phyloP scores from a whole-genome alignment of 2,329 filamentous ascomycete genomes.

The Teratosphaeria zuluensis region DNA sequence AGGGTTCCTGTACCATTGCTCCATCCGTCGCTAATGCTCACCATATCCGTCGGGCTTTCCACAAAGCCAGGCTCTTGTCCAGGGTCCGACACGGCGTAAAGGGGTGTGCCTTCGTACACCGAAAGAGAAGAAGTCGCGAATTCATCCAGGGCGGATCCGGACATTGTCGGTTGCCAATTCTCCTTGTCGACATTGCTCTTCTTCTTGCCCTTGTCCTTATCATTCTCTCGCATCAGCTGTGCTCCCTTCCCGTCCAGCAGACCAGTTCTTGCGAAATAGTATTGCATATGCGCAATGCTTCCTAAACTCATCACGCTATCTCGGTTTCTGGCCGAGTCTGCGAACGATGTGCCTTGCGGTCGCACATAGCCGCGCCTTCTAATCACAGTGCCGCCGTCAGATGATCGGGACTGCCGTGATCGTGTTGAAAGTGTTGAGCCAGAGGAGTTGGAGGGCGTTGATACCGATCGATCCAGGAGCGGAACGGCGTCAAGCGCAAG shows the following conservation, averaged over 20 bases:
- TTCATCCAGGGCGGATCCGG: slow-evolving; percentile 14
- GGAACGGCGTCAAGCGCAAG: slow-evolving; percentile 51
- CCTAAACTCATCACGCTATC: slow-evolving; percentile 95
- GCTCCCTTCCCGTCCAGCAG: slow-evolving; percentile 88
- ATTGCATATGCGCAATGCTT: slow-evolving; percentile 93
- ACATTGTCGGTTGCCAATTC: slow-evolving; percentile 18
- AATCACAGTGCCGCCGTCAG: slow-evolving; percentile 34
- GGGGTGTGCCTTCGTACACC: slow-evolving; percentile 16
- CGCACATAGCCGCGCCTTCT: slow-evolving; percentile 75
- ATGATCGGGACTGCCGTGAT: slow-evolving; percentile 43
- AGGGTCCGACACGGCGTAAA: slow-evolving; percentile 22
- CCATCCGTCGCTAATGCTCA: slow-evolving; percentile 34
- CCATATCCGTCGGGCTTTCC: slow-evolving; percentile 47
- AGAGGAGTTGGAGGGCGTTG: slow-evolving; percentile 47
- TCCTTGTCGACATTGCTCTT: slow-evolving; percentile 18
- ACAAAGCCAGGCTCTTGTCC: slow-evolving; percentile 30
- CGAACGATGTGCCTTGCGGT: slow-evolving; percentile 79
- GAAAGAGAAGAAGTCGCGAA: slow-evolving; percentile 14
- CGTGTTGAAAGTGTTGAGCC: slow-evolving; percentile 37
- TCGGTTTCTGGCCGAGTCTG: slow-evolving; percentile 76
- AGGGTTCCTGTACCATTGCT: slow-evolving; percentile 48
- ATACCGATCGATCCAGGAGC: slow-evolving; percentile 54
- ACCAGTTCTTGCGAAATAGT: slow-evolving; percentile 94
- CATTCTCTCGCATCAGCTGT: slow-evolving; percentile 45
- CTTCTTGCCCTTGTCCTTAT: slow-evolving; percentile 54